Evolutionary conservation across 306 rosid species (phyloP).

Genomic region (Castanea mollissima): DNA sequence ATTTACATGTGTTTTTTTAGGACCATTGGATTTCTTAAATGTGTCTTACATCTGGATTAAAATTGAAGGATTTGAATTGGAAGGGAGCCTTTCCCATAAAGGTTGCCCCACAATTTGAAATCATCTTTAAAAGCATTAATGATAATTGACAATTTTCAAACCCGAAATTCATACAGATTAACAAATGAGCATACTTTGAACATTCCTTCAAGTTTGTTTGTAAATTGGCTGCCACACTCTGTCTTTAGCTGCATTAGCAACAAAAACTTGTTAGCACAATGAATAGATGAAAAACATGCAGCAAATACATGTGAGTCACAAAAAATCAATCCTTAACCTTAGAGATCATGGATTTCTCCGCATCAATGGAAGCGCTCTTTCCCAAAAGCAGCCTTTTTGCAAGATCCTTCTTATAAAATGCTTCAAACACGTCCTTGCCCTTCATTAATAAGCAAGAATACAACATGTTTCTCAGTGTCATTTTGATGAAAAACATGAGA

Average conservation of each 20-base stretch:
- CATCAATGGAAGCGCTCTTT: constrained; percentile 99
- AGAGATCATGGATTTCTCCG: constrained; percentile 99
- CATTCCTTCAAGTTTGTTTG: constrained; percentile 99
- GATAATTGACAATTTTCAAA: not conserved
- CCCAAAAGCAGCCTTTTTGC: constrained; percentile 94
- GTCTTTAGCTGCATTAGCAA: constrained; percentile 80
- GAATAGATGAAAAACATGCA: not conserved
- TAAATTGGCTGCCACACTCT: constrained; percentile 99
- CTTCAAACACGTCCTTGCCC: constrained; percentile 99
- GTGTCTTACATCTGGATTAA: too few relatives aligned
- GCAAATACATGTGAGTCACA: not conserved
- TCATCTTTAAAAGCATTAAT: not conserved
- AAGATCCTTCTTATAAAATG: constrained; percentile 99
- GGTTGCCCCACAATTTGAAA: not conserved
- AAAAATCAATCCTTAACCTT: constrained; percentile 53
- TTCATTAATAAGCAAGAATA: constrained; percentile 37
- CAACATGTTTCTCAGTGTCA: constrained; percentile 28
- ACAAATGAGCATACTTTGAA: constrained; percentile 65
- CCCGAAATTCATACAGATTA: not conserved
- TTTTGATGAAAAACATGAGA: constrained; percentile 23
- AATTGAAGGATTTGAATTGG: too few relatives aligned
- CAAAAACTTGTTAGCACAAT: constrained; percentile 24
- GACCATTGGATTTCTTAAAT: too few relatives aligned
- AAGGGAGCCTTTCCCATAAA: too few relatives aligned
- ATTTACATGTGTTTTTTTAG: too few relatives aligned